Conservation (phyloP, 306 rosid genomes). For the Nissolia schottii region DNA sequence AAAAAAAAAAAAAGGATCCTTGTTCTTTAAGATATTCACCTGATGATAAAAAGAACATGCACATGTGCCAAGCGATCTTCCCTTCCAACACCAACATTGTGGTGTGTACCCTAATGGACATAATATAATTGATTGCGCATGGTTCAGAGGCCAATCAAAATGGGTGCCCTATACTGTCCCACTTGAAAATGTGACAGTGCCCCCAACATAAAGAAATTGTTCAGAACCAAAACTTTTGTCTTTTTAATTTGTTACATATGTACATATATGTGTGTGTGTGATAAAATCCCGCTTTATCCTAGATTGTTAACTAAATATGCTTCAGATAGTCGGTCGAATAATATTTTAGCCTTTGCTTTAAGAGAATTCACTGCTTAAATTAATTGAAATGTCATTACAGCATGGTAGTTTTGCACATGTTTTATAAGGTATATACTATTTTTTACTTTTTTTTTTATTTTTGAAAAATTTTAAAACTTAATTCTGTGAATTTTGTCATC, state of each 20-base stretch:
- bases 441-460: too few relatives aligned
- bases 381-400: too few relatives aligned
- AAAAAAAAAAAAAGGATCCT: background rate
- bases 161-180: slow-evolving; percentile 30
- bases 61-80: slow-evolving; percentile 20
- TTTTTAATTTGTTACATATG: background rate
- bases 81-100: slow-evolving; percentile 1
- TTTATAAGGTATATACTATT: too few relatives aligned
- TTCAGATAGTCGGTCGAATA: too few relatives aligned
- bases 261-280: too few relatives aligned
- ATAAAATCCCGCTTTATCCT: too few relatives aligned
- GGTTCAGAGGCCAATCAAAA: slow-evolving; percentile 27
- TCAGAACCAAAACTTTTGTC: background rate
- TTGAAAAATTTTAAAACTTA: too few relatives aligned
- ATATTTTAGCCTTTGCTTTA: too few relatives aligned
- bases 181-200: slow-evolving; percentile 26
- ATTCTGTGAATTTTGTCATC: too few relatives aligned
- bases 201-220: background rate
- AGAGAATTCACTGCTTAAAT: too few relatives aligned
- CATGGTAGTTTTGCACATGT: too few relatives aligned
- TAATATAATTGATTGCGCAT: slow-evolving; percentile 44
- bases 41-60: slow-evolving; percentile 21
- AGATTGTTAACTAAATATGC: too few relatives aligned
- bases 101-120: slow-evolving; percentile 5
- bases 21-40: background rate